Conservation (phyloP, 768 basidiomycete genomes). For the Kwoniella botswanensis region DNA sequence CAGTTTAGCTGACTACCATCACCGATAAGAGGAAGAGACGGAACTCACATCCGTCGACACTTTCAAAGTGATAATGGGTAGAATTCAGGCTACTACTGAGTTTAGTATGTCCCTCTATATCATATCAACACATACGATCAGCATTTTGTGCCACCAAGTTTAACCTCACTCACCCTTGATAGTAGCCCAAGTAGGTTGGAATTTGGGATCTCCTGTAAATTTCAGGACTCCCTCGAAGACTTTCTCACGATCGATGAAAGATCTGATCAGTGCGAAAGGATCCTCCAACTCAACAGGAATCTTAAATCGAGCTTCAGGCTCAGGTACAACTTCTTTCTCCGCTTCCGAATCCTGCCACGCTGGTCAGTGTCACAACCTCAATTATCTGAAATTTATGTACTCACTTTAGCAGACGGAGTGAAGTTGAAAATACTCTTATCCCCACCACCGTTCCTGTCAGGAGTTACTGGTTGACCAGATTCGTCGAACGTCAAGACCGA, state of each 20-base stretch:
- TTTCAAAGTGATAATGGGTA: neutral
- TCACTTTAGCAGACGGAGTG: conserved; percentile 9
- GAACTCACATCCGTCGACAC: conserved; percentile 1
- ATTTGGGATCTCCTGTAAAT: neutral
- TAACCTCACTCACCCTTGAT: conserved; percentile 6
- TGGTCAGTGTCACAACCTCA: neutral
- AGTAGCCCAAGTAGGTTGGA: neutral
- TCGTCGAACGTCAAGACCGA: neutral
- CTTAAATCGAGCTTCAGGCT: conserved; percentile 5
- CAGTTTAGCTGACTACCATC: neutral
- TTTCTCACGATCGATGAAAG: neutral
- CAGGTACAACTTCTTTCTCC: neutral
- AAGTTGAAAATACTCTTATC: conserved; percentile 10
- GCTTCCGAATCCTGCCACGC: neutral
- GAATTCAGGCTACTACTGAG: neutral
- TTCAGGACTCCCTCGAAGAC: conserved; percentile 1
- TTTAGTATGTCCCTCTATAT: neutral
- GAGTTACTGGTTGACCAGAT: neutral
- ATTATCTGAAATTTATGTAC: neutral
- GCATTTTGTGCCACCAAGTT: no score
- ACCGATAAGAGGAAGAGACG: neutral
- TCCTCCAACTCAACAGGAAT: conserved; percentile 1
- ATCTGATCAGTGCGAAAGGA: neutral
- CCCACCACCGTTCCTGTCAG: neutral
- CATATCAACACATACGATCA: no score